Evolutionary conservation across 805 yeast species (phyloP).

Genomic region (Debaryomyces tyrocola): DNA sequence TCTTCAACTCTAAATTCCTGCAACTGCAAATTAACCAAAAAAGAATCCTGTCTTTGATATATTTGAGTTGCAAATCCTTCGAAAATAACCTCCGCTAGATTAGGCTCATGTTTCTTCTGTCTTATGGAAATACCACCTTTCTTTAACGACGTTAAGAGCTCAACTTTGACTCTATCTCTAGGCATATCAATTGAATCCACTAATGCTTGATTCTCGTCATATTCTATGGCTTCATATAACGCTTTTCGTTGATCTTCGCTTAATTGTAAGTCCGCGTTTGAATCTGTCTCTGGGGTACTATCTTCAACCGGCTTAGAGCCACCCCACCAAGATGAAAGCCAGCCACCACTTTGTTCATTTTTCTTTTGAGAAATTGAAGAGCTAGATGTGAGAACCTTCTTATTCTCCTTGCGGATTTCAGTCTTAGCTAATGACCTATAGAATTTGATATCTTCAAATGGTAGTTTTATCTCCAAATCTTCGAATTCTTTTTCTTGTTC

Average conservation of each 20-base stretch:
- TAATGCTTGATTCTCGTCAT: constrained; percentile 61
- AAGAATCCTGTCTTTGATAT: constrained; percentile 77
- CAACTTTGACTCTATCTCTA: constrained; percentile 66
- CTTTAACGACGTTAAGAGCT: constrained; percentile 64
- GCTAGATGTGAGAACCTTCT: constrained; percentile 37
- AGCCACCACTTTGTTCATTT: constrained; percentile 43
- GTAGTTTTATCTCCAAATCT: constrained; percentile 55
- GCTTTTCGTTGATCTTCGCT: constrained; percentile 89
- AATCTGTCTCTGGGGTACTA: constrained; percentile 17
- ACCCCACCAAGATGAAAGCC: constrained; percentile 76
- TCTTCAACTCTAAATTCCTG: constrained; percentile 86
- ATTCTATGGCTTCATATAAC: constrained; percentile 89
- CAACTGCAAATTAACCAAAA: constrained; percentile 66
- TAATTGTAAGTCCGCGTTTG: constrained; percentile 33
- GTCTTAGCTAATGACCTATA: constrained; percentile 79
- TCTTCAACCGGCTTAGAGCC: constrained; percentile 36
- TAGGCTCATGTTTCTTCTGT: constrained; percentile 36
- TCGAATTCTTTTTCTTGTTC: constrained; percentile 41
- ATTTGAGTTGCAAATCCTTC: constrained; percentile 78
- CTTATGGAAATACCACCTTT: constrained; percentile 75
- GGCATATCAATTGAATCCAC: constrained; percentile 65
- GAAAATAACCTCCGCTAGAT: constrained; percentile 75
- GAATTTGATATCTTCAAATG: constrained; percentile 79
- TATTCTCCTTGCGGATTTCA: constrained; percentile 61
- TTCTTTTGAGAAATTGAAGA: constrained; percentile 16